Conservation (phyloP, 192 early-diverging fungal genomes). For the Helicostylum pulchrum region DNA sequence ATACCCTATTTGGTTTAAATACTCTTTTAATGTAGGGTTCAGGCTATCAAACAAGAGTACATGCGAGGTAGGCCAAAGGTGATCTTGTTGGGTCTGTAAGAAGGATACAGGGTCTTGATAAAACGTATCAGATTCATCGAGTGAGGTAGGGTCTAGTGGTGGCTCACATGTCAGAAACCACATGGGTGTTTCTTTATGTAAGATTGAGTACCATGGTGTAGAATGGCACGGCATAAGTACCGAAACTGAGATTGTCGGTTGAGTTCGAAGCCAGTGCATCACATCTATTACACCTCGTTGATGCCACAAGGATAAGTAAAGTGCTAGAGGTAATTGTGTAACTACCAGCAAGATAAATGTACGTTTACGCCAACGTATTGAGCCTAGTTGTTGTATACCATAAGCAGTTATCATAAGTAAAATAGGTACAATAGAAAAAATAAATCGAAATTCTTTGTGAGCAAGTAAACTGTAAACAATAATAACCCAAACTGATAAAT, state of each 20-base stretch:
- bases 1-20: constrained; percentile 15
- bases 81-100: constrained; percentile 24
- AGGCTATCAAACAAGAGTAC: constrained; percentile 78
- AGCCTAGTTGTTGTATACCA: constrained; percentile 24
- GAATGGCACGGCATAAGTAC: constrained; percentile 98
- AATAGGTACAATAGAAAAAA: constrained; percentile 83
- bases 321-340: constrained; percentile 63
- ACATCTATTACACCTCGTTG: constrained; percentile 93
- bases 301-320: constrained; percentile 77
- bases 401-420: constrained; percentile 46
- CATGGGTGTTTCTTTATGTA: constrained; percentile 70
- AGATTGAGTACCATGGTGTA: constrained; percentile 85
- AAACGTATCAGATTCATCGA: constrained; percentile 80
- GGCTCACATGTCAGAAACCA: constrained; percentile 93
- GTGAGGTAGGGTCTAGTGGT: constrained; percentile 46
- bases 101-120: constrained; percentile 67
- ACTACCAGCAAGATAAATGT: constrained; percentile 46
- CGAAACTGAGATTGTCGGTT: constrained; percentile 45
- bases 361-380: background rate
- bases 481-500: constrained; percentile 48
- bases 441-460: constrained; percentile 96
- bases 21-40: constrained; percentile 8
- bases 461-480: constrained; percentile 70
- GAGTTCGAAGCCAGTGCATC: constrained; percentile 64
- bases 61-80: constrained; percentile 60